These are phyloP conservation scores for Penicillium polonicum DNA, from an alignment of 2,329 filamentous ascomycete species.

Conservation along the genomic window DNA sequence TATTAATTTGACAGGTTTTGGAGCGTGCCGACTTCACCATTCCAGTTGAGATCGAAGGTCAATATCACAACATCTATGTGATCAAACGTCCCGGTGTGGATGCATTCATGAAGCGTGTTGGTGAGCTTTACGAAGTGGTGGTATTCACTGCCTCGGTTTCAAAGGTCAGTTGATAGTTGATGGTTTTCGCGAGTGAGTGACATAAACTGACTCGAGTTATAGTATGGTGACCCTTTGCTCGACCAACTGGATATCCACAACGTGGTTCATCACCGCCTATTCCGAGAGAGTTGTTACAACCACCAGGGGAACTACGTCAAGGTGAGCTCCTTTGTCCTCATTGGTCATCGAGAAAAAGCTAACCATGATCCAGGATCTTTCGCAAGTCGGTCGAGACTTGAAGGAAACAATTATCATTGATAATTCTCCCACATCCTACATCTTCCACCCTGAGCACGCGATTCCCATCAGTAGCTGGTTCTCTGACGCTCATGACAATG, in stretches of 20 bases:
- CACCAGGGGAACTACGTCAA: slow-evolving; percentile 99
- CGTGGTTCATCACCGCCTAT: slow-evolving; percentile 91
- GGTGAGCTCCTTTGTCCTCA: slow-evolving; percentile 36
- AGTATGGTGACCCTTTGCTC: slow-evolving; percentile 94
- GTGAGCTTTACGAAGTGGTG: slow-evolving; percentile 96
- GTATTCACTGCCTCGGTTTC: slow-evolving; percentile 98
- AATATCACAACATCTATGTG: slow-evolving; percentile 98
- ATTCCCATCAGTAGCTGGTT: slow-evolving; percentile 99
- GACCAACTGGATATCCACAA: slow-evolving; percentile 97
- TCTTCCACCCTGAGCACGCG: slow-evolving; percentile 98
- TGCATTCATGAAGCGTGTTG: slow-evolving; percentile 97
- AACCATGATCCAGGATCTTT: slow-evolving; percentile 66
- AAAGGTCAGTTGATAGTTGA: slow-evolving; percentile 64
- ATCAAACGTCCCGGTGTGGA: slow-evolving; percentile 99
- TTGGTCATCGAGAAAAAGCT: slow-evolving; percentile 5
- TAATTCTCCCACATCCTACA: slow-evolving; percentile 98
- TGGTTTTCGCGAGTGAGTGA: neutral
- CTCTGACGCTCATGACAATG: slow-evolving; percentile 98
- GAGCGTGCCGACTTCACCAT: slow-evolving; percentile 99
- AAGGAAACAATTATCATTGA: slow-evolving; percentile 99
- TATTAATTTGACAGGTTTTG: slow-evolving; percentile 64
- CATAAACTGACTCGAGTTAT: slow-evolving; percentile 13
- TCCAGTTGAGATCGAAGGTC: slow-evolving; percentile 96
- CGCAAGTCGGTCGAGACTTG: slow-evolving; percentile 91
- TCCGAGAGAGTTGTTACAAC: slow-evolving; percentile 98